Evolutionary conservation across 2,329 filamentous ascomycete genomes (phyloP), one percentile per base, ranked within the genome.

Genomic region (Ophiosphaerella narmari): DNA sequence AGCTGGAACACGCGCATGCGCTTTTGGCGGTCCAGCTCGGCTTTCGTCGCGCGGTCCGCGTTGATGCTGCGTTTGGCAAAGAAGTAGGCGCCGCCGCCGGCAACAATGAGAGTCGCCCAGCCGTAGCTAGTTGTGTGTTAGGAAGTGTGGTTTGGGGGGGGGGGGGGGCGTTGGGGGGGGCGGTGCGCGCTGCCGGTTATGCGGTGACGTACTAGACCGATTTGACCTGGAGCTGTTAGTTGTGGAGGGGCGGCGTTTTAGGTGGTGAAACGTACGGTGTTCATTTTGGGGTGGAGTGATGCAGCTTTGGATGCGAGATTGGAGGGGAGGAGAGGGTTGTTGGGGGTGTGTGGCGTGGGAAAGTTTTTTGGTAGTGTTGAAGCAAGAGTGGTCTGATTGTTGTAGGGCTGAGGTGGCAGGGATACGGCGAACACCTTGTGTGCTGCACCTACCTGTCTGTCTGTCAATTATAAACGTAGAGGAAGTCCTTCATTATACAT

Each of bases 1-100:
- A 74, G 64, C 44, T 72, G 47, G 57, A 60, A 64, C 29, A 70
- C 63, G 29, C 63, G 57, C 32, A 60, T 43, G 32, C 69, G 67
- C 47, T 70, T 72, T 45, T 60, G 58, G 43, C 58, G 67, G 51
- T 71, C 71, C 47, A 65, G 63, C 81, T 82, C 77, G 82, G 71
- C 87, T 77, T 88, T 86, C 62, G 84, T 82, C 54, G 88, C 86
- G 58, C 93, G 89, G 75, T 97, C 91, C 62, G 89, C 89, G 72
- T 97, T 96, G 82, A 99, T 96, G 74, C 87, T 87, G 70, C 85
- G 83, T 82, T 99, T 99, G 58, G 94, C 94, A 73, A 97, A 96
- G 79, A 90, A 91, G 81, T 97, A 99, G 67, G 93, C 91, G 57
- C 88, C 90, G 59, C 86, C 94, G 69, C 93, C 94, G 61, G 92